Percentiles rank a stretch among this genome's conserved stretches.
Evolutionary conservation across 306 rosid genomes (phyloP).

Genomic region (Boehmeria nivea): DNA sequence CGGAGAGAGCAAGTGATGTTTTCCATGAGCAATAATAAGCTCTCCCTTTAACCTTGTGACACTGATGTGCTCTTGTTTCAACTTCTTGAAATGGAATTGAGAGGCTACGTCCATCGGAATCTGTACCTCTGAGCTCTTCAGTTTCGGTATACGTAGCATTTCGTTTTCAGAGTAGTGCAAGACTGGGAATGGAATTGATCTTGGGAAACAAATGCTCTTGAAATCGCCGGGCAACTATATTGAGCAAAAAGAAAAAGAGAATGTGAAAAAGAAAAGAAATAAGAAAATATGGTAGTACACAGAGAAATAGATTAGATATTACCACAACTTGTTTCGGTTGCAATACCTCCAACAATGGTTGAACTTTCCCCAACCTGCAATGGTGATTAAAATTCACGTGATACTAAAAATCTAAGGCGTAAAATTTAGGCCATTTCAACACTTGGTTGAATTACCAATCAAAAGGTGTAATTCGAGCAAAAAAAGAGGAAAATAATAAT

Average conservation of each 20-base stretch:
- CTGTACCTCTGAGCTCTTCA: slow-evolving; percentile 42
- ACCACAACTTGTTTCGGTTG: slow-evolving; percentile 69
- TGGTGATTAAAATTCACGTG: slow-evolving; percentile 6
- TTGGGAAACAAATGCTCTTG: slow-evolving; percentile 29
- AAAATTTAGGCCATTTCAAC: not conserved
- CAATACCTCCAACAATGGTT: slow-evolving; percentile 48
- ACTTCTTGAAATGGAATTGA: slow-evolving; percentile 52
- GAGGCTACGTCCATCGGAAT: slow-evolving; percentile 56
- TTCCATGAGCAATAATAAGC: slow-evolving; percentile 41
- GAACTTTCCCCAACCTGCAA: slow-evolving; percentile 52
- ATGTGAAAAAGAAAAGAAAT: not conserved
- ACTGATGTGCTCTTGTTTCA: slow-evolving; percentile 40
- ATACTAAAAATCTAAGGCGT: slow-evolving; percentile 7
- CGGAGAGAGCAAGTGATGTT: slow-evolving; percentile 34
- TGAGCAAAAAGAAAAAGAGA: slow-evolving; percentile 16
- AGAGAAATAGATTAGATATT: slow-evolving; percentile 7
- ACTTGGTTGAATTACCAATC: too few species aligned
- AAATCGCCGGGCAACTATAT: slow-evolving; percentile 58
- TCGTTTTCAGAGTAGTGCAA: slow-evolving; percentile 49
- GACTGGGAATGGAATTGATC: slow-evolving; percentile 32
- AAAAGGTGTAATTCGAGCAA: not conserved
- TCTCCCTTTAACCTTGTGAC: slow-evolving; percentile 60
- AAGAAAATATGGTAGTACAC: not conserved
- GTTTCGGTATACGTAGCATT: slow-evolving; percentile 37
- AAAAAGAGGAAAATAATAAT: not conserved